Evolutionary conservation across 2,329 filamentous ascomycete species (phyloP).

Genomic region (Aureobasidium mangrovei): DNA sequence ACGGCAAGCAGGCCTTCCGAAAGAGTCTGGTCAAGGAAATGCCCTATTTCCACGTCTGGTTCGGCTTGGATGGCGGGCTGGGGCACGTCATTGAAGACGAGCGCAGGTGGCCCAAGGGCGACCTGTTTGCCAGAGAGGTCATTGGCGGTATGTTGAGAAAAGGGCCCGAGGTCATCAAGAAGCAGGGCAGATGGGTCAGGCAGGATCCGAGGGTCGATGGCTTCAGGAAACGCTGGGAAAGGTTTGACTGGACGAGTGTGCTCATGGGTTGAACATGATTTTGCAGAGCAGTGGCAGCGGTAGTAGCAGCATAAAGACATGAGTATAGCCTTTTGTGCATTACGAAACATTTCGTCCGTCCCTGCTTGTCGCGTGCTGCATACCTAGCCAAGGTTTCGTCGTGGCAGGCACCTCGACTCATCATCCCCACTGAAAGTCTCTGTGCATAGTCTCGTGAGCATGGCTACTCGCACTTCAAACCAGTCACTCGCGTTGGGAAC

Average conservation of each 20-base stretch:
- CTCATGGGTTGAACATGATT: slow-evolving; percentile 25
- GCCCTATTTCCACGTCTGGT: slow-evolving; percentile 99
- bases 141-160: slow-evolving; percentile 86
- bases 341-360: no score
- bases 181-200: slow-evolving; percentile 75
- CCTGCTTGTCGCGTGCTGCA: no score
- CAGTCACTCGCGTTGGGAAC: no score
- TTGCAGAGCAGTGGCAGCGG: no score
- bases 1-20: slow-evolving; percentile 76
- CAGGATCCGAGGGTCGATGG: slow-evolving; percentile 60
- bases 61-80: slow-evolving; percentile 80
- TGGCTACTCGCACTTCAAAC: no score
- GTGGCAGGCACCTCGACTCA: no score
- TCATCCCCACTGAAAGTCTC: no score
- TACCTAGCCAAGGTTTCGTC: no score
- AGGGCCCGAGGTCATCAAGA: slow-evolving; percentile 75
- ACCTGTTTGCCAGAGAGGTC: slow-evolving; percentile 86
- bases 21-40: slow-evolving; percentile 82
- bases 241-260: slow-evolving; percentile 80
- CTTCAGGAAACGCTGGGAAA: slow-evolving; percentile 79
- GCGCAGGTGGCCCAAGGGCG: slow-evolving; percentile 76
- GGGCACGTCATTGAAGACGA: slow-evolving; percentile 88
- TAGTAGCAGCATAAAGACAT: no score
- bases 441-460: no score
- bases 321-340: no score